Conservation (phyloP, 2,329 filamentous ascomycete genomes). For the Cercospora nicotianae region DNA sequence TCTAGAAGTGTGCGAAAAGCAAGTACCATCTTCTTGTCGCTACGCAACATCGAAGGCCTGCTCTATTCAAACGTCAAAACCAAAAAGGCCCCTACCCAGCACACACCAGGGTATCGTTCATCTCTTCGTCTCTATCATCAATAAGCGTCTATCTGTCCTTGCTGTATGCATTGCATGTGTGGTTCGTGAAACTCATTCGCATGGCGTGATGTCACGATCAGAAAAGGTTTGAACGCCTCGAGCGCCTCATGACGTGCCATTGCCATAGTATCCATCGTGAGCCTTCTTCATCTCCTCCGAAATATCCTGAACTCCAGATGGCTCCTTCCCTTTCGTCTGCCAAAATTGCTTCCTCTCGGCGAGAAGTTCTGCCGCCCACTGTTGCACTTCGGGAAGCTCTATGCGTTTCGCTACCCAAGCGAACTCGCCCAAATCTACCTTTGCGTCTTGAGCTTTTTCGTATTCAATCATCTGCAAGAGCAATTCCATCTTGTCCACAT, state of each 20-base stretch:
- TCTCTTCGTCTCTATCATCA: neutral
- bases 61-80: neutral
- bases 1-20: neutral
- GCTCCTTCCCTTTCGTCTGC: constrained; percentile 45
- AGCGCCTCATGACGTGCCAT: constrained; percentile 14
- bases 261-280: constrained; percentile 41
- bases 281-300: constrained; percentile 32
- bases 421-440: constrained; percentile 82
- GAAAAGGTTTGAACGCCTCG: neutral
- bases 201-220: neutral
- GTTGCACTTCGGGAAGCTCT: constrained; percentile 72
- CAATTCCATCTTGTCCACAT: constrained; percentile 96
- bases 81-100: neutral
- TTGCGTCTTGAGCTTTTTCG: constrained; percentile 67
- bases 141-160: neutral
- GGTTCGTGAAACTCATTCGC: neutral
- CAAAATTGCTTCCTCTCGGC: constrained; percentile 74
- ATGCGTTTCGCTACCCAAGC: constrained; percentile 73
- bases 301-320: constrained; percentile 30
- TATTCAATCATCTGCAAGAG: constrained; percentile 96
- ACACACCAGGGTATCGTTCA: neutral
- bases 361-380: constrained; percentile 76
- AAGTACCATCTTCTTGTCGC: neutral
- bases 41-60: neutral
- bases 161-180: neutral